phyloP scores from a whole-genome alignment of 2,329 filamentous ascomycete genomes.

The Stemphylium vesicarium region DNA sequence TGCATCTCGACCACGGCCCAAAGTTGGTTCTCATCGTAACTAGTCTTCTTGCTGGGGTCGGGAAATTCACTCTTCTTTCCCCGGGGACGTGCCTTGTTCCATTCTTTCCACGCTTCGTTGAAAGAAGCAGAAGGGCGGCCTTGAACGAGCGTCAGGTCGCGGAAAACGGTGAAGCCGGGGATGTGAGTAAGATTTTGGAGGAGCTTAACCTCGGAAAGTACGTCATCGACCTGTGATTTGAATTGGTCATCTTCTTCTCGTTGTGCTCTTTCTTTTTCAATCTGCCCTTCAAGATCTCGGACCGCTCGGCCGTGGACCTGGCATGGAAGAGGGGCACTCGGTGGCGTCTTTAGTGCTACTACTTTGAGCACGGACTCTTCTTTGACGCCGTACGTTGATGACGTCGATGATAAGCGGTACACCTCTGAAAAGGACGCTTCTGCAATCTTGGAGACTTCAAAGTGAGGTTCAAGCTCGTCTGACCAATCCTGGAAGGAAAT shows the following conservation, averaged over 20 bases:
- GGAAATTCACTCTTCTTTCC: constrained; percentile 60
- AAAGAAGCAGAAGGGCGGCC: constrained; percentile 62
- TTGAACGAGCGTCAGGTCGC: constrained; percentile 64
- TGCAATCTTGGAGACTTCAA: constrained; percentile 65
- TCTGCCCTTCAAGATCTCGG: constrained; percentile 55
- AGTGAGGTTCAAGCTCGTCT: constrained; percentile 50
- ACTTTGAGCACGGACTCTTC: constrained; percentile 59
- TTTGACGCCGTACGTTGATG: constrained; percentile 27
- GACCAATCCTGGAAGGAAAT: constrained; percentile 52
- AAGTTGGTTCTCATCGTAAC: constrained; percentile 62
- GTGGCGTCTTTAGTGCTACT: constrained; percentile 42
- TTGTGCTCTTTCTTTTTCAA: constrained; percentile 33
- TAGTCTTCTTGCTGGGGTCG: constrained; percentile 60
- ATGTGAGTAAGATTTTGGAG: constrained; percentile 65
- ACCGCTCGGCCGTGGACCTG: constrained; percentile 46
- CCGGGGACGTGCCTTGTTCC: constrained; percentile 52
- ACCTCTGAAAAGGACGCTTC: constrained; percentile 72
- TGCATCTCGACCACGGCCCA: constrained; percentile 72
- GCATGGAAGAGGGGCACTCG: constrained; percentile 42
- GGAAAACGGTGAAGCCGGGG: constrained; percentile 68
- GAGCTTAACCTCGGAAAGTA: constrained; percentile 57
- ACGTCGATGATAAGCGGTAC: constrained; percentile 60
- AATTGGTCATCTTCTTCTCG: constrained; percentile 47
- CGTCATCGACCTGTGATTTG: constrained; percentile 54
- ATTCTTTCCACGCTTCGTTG: constrained; percentile 53